phyloP scores from a whole-genome alignment of 495 filamentous ascomycete species.

The Hypoxylon subgilvum region DNA sequence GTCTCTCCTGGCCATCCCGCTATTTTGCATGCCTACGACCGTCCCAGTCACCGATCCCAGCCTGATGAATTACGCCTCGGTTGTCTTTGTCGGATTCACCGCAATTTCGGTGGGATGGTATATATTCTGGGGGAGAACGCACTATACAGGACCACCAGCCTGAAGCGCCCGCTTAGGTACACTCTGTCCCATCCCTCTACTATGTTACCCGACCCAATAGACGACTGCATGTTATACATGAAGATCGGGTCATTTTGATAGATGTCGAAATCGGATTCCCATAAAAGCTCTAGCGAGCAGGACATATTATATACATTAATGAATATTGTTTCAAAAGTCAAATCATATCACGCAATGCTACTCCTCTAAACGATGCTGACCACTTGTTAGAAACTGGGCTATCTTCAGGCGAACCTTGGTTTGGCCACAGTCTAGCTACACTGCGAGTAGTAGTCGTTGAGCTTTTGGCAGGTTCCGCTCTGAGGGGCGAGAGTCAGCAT shows the following conservation, averaged over 20 bases:
- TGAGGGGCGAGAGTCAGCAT: slow-evolving; percentile 18
- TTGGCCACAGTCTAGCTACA: slow-evolving; percentile 35
- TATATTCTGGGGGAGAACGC: slow-evolving; percentile 64
- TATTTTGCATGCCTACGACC: slow-evolving; percentile 69
- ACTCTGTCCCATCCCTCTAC: no score
- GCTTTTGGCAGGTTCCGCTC: slow-evolving; percentile 32
- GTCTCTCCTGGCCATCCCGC: slow-evolving; percentile 66
- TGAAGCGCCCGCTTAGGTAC: no score
- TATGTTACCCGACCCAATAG: slow-evolving; percentile 20
- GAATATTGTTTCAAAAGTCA: background rate
- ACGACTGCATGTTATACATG: background rate
- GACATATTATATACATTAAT: slow-evolving; percentile 15
- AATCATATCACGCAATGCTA: background rate
- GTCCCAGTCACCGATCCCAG: slow-evolving; percentile 65
- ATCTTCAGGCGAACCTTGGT: background rate
- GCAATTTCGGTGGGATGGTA: slow-evolving; percentile 54
- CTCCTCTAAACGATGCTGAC: background rate
- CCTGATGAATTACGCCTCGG: slow-evolving; percentile 70
- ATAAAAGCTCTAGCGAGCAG: slow-evolving; percentile 6
- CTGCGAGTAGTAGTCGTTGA: slow-evolving; percentile 49
- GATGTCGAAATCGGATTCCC: slow-evolving; percentile 9
- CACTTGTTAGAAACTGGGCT: background rate
- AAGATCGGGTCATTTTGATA: slow-evolving; percentile 2
- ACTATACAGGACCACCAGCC: slow-evolving; percentile 76
- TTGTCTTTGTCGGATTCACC: slow-evolving; percentile 68